phyloP scores from a whole-genome alignment of 225 moss, liverwort and hornwort species.

The Neckera pumila region DNA sequence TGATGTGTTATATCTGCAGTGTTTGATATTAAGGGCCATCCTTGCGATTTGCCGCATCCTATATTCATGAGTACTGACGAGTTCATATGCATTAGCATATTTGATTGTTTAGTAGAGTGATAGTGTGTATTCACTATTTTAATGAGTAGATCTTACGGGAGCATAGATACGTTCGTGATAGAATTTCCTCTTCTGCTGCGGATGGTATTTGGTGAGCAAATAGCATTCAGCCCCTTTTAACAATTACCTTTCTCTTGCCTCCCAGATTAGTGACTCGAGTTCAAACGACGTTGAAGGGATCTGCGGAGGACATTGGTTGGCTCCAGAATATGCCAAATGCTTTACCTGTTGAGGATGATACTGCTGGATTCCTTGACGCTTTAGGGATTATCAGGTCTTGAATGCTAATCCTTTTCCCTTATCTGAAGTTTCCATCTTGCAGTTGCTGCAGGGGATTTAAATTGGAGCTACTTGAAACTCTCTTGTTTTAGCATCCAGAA shows the following conservation, averaged over 20 bases:
- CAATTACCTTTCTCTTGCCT: neutral
- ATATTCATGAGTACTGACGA: neutral
- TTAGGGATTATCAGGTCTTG: conserved; percentile 68
- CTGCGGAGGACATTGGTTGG: conserved; percentile 97
- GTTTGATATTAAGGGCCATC: neutral
- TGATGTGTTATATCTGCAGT: neutral
- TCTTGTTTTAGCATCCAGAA: neutral
- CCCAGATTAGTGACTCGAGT: conserved; percentile 86
- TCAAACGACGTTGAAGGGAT: conserved; percentile 90
- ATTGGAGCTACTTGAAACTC: neutral
- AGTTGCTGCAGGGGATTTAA: neutral
- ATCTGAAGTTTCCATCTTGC: neutral
- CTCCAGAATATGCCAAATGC: conserved; percentile 60
- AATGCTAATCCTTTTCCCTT: neutral
- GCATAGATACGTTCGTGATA: neutral
- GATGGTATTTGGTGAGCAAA: neutral
- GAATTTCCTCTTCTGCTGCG: neutral
- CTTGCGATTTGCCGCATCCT: neutral
- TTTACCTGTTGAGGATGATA: conserved; percentile 73
- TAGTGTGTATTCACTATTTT: neutral
- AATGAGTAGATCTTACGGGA: neutral
- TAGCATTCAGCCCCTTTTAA: neutral
- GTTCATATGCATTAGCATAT: neutral
- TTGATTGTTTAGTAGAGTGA: neutral
- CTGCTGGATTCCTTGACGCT: conserved; percentile 65